Percentiles rank a stretch among this genome's conserved stretches.
Evolutionary conservation across 257 asterid species (phyloP).

Genomic region (Solanum clarkiae): DNA sequence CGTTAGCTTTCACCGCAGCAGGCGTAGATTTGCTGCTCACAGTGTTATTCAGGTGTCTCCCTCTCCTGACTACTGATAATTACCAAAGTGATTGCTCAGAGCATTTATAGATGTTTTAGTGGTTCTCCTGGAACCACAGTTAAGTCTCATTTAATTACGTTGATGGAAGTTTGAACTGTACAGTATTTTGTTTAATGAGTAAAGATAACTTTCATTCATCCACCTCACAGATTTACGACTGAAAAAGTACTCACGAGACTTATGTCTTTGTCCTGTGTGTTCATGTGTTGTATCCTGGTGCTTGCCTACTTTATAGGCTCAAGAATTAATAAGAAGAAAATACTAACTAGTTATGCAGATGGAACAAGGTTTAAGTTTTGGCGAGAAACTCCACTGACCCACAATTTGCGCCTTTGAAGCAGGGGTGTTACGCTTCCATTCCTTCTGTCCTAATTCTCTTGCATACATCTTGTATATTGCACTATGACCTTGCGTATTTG

Average conservation of each 20-base stretch:
- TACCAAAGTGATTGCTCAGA: neutral
- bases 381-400: neutral
- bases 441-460: neutral
- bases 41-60: constrained; percentile 77
- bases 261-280: neutral
- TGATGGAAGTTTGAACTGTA: neutral
- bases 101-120: neutral
- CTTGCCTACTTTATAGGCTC: neutral
- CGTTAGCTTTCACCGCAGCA: constrained; percentile 83
- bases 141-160: neutral
- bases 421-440: neutral
- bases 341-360: neutral
- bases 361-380: neutral
- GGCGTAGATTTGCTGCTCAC: constrained; percentile 73
- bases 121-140: neutral
- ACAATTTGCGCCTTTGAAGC: neutral
- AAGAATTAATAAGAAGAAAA: neutral
- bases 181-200: neutral
- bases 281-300: neutral
- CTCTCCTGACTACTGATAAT: neutral
- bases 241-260: neutral
- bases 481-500: neutral
- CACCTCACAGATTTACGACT: neutral
- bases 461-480: neutral
- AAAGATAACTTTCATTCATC: neutral